Evolutionary conservation across 441 rosid species (phyloP), one percentile per base, ranked within the genome.

Genomic region (Croton setiger): DNA sequence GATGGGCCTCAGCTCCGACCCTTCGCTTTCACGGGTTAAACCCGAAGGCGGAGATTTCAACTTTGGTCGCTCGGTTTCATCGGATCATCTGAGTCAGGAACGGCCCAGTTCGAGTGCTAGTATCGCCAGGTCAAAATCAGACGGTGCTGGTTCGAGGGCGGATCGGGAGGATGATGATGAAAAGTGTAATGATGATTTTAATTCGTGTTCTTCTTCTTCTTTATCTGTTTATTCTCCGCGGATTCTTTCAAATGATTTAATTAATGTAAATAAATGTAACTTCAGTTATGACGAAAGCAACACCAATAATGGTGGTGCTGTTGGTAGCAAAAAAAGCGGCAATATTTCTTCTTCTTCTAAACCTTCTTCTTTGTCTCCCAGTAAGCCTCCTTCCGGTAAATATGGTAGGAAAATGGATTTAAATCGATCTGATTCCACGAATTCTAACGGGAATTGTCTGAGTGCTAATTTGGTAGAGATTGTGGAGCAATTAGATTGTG

Each of bases 1-100:
- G 64, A 78, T 92, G 92, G 99, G 99, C 53, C 93, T 95, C 57
- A 67, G 73, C 48, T 73, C 79, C 27, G 89, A 86, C 76, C 84
- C 82, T 27, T 72, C 83, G 57, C 75, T 81, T 66, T 76, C 88
- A 64, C 85, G 85, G 78, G 61, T 69, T 35, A 80, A 72, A 63
- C 84, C 87, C n/a, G 83, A 60, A 17, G 67, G 15, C 44, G 75
- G 74, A 1, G 81, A 77, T 78, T 68, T 75, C 56, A 68, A 66
- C 51, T 61, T 71, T 66, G 47, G 65, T 51, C 82, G 87, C 58
- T 85, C 96, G 13, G 81, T 54, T 41, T 85, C 92, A 0, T 82
- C 83, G 36, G 90, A 80, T 79, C 82, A 78, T 55, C 72, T 85
- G 76, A 39, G 33, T 23, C 63, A 23, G 58, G 77, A 72, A 60